Evolutionary conservation across 257 asterid genomes (phyloP), one percentile per base, ranked within the genome.

Genomic region (Plantago ovata): DNA sequence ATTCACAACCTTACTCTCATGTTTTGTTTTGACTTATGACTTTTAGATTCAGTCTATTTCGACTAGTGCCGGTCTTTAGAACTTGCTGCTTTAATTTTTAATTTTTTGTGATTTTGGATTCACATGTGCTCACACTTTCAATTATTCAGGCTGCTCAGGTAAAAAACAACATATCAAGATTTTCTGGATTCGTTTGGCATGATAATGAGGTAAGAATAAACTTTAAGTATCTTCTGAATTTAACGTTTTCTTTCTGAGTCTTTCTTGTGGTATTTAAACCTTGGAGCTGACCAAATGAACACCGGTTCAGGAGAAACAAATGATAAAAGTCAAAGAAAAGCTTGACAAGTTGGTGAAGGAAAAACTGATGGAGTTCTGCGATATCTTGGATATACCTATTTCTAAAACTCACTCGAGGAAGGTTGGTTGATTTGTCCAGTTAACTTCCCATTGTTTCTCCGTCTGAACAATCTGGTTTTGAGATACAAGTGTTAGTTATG

Each of bases 111-210:
- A 61, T 43, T 20, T 36, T 42, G 14, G 36, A 36, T 33, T 3
- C 5, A 18, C 47, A 42, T 53, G n/a, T 62, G 53, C 61, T 56
- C 45, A 60, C 56, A 9, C 65, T 40, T 79, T 23, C 57, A 65
- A 20, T 33, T 52, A 38, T 70, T 62, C 86, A 93, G 99, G 96
- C 92, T 38, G 81, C 87, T 76, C 88, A 84, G 74, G 53, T 86
- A 65, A 93, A 86, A 80, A 72, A 38, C 69, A 83, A 93, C 53
- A 78, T 93, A 38, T 82, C 84, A 43, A 84, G 85, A 60, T 93
- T 89, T 78, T 93, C 99, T 63, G 96, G 99, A 56, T 83, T 89
- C 24, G 95, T 86, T 50, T 93, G 96, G 95, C 89, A 75, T 81
- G 92, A 67, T 60, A 79, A 89, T 61, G 94, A 86, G 94, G 99